Base-by-base conservation (phyloP, 148 eudicot genomes). In the Linanthus parryae region DNA sequence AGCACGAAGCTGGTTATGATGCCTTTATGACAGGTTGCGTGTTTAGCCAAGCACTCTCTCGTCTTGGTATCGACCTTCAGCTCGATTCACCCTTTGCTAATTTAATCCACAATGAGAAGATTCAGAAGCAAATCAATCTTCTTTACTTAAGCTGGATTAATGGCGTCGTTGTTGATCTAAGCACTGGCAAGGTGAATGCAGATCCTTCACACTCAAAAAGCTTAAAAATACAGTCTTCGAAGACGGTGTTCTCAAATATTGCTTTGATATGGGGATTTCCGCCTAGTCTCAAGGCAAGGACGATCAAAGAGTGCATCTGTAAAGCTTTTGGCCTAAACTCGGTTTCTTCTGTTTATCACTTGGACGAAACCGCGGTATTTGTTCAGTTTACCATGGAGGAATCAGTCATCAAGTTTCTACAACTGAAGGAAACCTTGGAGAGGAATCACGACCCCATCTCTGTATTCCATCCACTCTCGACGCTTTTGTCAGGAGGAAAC, bases 1-100 rank as follows among this genome's bases (percentile, higher is more conserved):
- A 74, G 70, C 99, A 92, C 52, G 96, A 92, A 80, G 96, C 99
- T 54, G 99, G 96, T 19, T 92, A 92, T 56, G 99, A 92, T 72
- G 99, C 99, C 31, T 88, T 92, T 66, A 92, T 92, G 99, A 92
- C 99, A 0, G 99, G 99, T 15, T 88, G 96, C 46, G 58, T 92
- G 58, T 88, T 92, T 67, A 82, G 95, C 28, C 96, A 88, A 64
- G 72, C 82, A 48, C 88, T 90, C 74, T 53, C 55, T 58, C 77
- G 73, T 72, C 72, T 88, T 18, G 91, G 76, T 49, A 61, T 82
- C 18, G 65, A 73, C 63, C 76, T 76, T 57, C 47, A 65, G 14
- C 28, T 38, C 19, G 50, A 59, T 30, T 47, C 64, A 36, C 53
- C 81, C 44, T 15, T 64, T 5, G 45, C 57, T 19, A 56, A 54